phyloP scores from a whole-genome alignment of 495 filamentous ascomycete genomes.

The Umbilicaria muhlenbergii region DNA sequence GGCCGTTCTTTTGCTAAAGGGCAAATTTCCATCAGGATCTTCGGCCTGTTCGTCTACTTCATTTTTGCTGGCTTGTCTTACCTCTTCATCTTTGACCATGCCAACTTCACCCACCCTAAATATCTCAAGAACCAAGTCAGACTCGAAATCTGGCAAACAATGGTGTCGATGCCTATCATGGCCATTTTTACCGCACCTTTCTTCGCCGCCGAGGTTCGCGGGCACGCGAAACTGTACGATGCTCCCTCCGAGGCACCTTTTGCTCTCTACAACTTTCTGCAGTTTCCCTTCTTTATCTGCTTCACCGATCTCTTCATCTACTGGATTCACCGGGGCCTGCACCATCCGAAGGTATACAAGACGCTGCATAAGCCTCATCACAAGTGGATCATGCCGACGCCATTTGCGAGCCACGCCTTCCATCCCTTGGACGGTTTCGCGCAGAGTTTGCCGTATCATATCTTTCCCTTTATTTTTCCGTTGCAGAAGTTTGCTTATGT shows the following conservation, averaged over 20 bases:
- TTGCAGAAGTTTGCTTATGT: constrained; percentile 85
- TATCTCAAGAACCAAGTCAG: constrained; percentile 88
- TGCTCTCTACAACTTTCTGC: constrained; percentile 60
- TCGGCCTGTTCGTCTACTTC: constrained; percentile 74
- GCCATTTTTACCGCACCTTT: constrained; percentile 68
- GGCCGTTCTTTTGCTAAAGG: neutral
- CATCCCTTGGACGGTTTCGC: constrained; percentile 87
- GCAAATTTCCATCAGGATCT: constrained; percentile 44
- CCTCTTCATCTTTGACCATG: constrained; percentile 86
- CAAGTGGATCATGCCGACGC: constrained; percentile 99
- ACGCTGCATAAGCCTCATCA: constrained; percentile 90
- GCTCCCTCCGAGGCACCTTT: constrained; percentile 54
- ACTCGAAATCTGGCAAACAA: constrained; percentile 72
- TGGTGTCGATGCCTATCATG: constrained; percentile 64
- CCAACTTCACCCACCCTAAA: constrained; percentile 77
- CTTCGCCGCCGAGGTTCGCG: constrained; percentile 71
- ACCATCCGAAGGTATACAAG: constrained; percentile 75
- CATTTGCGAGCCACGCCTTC: constrained; percentile 84
- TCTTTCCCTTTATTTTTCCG: constrained; percentile 88
- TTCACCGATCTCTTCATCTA: constrained; percentile 95
- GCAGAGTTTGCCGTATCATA: constrained; percentile 86
- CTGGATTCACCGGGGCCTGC: constrained; percentile 82
- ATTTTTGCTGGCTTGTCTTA: constrained; percentile 72
- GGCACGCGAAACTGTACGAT: constrained; percentile 81
- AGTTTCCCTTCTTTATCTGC: constrained; percentile 81